Evolutionary conservation across 2,329 filamentous ascomycete genomes (phyloP).

Genomic region (Periglandula ipomoeae): DNA sequence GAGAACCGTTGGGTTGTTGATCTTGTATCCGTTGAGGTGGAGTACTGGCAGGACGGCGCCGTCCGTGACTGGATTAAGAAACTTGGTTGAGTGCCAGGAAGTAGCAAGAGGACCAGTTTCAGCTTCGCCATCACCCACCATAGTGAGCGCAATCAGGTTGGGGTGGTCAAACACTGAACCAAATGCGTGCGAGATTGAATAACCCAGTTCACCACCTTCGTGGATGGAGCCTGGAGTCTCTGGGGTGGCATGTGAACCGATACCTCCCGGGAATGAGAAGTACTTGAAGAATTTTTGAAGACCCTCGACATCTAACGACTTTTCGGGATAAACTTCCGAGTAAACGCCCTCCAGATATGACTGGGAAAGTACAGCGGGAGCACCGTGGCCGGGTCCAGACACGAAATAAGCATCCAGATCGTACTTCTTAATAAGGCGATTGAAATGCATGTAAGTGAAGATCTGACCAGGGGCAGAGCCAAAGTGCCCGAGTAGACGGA

Average conservation of each 20-base stretch:
- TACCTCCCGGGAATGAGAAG: slow-evolving; percentile 73
- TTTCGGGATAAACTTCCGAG: slow-evolving; percentile 67
- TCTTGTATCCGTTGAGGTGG: slow-evolving; percentile 78
- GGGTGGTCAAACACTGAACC: slow-evolving; percentile 69
- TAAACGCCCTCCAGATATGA: slow-evolving; percentile 72
- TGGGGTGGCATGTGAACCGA: slow-evolving; percentile 69
- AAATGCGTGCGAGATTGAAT: slow-evolving; percentile 71
- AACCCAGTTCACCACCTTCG: slow-evolving; percentile 75
- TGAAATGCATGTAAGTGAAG: slow-evolving; percentile 77
- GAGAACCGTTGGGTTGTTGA: slow-evolving; percentile 69
- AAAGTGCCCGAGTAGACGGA: slow-evolving; percentile 67
- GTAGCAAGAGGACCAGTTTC: slow-evolving; percentile 73
- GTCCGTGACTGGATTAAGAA: slow-evolving; percentile 69
- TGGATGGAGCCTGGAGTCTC: slow-evolving; percentile 71
- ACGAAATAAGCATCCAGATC: slow-evolving; percentile 64
- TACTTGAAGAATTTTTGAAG: slow-evolving; percentile 72
- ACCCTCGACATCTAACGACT: slow-evolving; percentile 58
- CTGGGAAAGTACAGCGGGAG: slow-evolving; percentile 66
- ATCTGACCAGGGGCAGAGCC: slow-evolving; percentile 73
- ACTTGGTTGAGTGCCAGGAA: slow-evolving; percentile 76
- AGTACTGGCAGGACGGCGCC: slow-evolving; percentile 70
- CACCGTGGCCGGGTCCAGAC: slow-evolving; percentile 69
- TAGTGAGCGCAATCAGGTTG: slow-evolving; percentile 63
- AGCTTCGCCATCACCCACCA: slow-evolving; percentile 75
- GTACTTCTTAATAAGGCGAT: slow-evolving; percentile 73